Base-by-base conservation (phyloP, 768 basidiomycete genomes). In the Naganishia onofrii region DNA sequence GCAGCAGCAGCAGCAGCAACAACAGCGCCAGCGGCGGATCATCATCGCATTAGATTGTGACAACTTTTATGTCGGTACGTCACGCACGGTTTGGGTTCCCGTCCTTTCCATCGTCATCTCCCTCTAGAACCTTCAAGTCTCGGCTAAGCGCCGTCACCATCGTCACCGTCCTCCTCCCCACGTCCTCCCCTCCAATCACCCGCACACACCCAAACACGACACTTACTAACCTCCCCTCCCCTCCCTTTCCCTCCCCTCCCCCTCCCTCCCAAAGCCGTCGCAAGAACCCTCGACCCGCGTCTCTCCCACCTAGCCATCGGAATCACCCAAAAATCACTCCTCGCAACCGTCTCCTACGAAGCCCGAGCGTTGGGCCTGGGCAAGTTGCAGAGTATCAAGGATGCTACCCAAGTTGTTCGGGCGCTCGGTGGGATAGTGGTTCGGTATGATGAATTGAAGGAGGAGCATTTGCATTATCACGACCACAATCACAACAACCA, bases 41-140 rank as follows among this genome's bases (percentile, higher is more conserved):
- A 73, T 75, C 66, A 69, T 75, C 68, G 74, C 74, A 3, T 63
- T 75, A 32, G 74, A 75, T 34, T 69, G 70, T 21, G 74, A 75
- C 72, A 72, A 70, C 69, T 74, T 74, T 52, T 71, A 71, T 32
- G 48, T 60, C 55, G 38, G 65, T 67, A 0, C 6, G 56, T 54
- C 58, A n/a, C n/a, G n/a, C n/a, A n/a, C n/a, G n/a, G n/a, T n/a
- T n/a, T n/a, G n/a, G n/a, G n/a, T n/a, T n/a, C n/a, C n/a, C n/a
- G n/a, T n/a, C n/a, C n/a, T n/a, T n/a, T n/a, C n/a, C n/a, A n/a
- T n/a, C n/a, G n/a, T n/a, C n/a, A n/a, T n/a, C n/a, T n/a, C n/a
- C n/a, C n/a, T n/a, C n/a, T n/a, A n/a, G n/a, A n/a, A n/a, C n/a
- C n/a, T n/a, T n/a, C n/a, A n/a, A n/a, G n/a, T n/a, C n/a, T n/a